Conservation (phyloP, 345 rosid genomes). For the Eucalyptus brandiana region DNA sequence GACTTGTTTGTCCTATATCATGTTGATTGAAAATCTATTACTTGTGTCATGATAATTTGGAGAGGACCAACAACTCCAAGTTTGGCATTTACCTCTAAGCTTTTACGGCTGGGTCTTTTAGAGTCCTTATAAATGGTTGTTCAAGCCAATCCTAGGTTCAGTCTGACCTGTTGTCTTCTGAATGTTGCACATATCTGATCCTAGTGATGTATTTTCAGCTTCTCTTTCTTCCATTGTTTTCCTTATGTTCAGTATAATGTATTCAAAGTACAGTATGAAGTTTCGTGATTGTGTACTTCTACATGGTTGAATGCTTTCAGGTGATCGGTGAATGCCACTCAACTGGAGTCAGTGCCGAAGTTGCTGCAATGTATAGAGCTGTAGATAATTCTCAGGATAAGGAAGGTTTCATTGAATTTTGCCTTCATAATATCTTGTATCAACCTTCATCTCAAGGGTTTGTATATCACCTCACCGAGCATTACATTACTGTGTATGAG, state of each 20-base stretch:
- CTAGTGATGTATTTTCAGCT: background rate
- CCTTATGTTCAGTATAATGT: background rate
- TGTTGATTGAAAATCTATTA: background rate
- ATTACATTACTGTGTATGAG: background rate
- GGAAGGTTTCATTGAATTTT: constrained; percentile 72
- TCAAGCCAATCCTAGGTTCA: background rate
- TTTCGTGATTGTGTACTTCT: background rate
- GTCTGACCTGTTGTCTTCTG: background rate
- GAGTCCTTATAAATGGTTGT: background rate
- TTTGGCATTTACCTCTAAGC: background rate
- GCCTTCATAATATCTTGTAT: constrained; percentile 63
- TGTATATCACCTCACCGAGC: background rate
- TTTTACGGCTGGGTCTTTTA: background rate
- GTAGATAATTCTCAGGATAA: constrained; percentile 34
- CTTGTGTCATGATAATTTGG: background rate
- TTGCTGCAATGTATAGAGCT: constrained; percentile 54
- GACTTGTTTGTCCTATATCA: background rate
- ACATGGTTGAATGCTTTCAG: constrained; percentile 26
- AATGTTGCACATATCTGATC: background rate
- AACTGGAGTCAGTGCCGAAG: constrained; percentile 42
- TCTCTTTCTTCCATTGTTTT: background rate
- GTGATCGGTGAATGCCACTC: constrained; percentile 91
- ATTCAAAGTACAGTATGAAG: background rate
- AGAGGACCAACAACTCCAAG: background rate
- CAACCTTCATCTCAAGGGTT: constrained; percentile 72